Percentiles rank a stretch among this genome's conserved stretches.
These are phyloP conservation scores for Leccinum variicolor DNA, from an alignment of 768 basidiomycete genomes.

Conservation along the genomic window DNA sequence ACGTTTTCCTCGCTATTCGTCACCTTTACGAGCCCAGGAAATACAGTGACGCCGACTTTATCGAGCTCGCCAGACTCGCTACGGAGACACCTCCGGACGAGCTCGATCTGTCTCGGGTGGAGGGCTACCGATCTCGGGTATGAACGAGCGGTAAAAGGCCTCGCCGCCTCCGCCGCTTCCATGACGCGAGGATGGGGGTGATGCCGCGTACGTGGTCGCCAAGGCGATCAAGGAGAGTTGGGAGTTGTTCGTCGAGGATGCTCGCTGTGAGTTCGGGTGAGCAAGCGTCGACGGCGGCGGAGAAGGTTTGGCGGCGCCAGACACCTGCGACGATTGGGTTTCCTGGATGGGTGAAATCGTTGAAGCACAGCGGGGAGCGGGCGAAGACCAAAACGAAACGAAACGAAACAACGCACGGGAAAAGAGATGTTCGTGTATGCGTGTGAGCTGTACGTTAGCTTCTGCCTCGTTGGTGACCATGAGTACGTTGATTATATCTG, in stretches of 20 bases:
- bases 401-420: constrained; percentile 52
- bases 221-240: constrained; percentile 57
- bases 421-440: constrained; percentile 88
- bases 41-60: constrained; percentile 79
- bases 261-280: constrained; percentile 65
- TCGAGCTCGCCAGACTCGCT: constrained; percentile 74
- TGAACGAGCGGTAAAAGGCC: constrained; percentile 83
- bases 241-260: constrained; percentile 72
- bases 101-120: constrained; percentile 76
- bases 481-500: constrained; percentile 81
- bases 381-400: neutral
- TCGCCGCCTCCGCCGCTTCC: constrained; percentile 51
- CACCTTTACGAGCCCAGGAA: constrained; percentile 86
- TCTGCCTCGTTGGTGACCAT: constrained; percentile 85
- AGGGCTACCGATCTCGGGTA: constrained; percentile 74
- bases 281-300: constrained; percentile 77
- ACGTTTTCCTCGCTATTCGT: constrained; percentile 45
- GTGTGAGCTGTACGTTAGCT: constrained; percentile 78
- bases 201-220: constrained; percentile 41
- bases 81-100: constrained; percentile 76
- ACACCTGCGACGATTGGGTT: constrained; percentile 87
- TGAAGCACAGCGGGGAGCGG: neutral
- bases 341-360: constrained; percentile 40
- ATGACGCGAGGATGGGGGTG: constrained; percentile 65
- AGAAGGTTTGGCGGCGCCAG: constrained; percentile 88